These are phyloP conservation scores for Penicillium sp. DNA, from an alignment of 2,329 filamentous ascomycete species.

Conservation along the genomic window DNA sequence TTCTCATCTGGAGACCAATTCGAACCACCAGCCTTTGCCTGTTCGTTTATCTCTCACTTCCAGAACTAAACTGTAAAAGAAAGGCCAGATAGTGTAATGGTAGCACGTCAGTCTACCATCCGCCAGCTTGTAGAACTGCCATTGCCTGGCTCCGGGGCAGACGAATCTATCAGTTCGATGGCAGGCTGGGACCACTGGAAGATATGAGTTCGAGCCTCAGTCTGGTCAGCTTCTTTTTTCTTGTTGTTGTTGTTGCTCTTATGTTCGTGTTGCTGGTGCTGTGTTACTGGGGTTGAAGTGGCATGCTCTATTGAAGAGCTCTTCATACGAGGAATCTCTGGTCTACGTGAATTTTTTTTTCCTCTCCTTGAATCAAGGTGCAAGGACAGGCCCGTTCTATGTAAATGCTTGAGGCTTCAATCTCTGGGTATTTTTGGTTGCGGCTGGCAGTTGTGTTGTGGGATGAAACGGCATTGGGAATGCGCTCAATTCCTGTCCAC, in stretches of 20 bases:
- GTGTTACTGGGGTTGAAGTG: background rate
- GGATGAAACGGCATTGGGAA: too few species aligned
- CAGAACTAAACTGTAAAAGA: background rate
- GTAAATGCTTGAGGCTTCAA: too few species aligned
- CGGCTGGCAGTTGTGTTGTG: too few species aligned
- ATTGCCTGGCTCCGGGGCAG: background rate
- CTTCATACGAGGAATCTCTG: background rate
- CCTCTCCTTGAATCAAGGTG: background rate
- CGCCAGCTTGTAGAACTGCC: background rate
- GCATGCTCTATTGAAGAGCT: background rate
- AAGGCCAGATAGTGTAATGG: background rate
- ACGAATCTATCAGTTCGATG: background rate
- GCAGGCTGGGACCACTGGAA: background rate
- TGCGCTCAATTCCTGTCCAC: too few species aligned
- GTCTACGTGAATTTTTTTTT: background rate
- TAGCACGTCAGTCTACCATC: background rate
- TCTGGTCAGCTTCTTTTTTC: background rate
- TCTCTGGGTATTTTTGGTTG: too few species aligned
- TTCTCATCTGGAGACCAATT: too few species aligned
- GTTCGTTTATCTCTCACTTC: background rate
- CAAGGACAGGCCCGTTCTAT: too few species aligned
- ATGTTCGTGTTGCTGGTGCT: background rate
- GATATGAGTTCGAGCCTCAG: background rate
- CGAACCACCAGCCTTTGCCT: too few species aligned
- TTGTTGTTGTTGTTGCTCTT: too few species aligned